These are phyloP conservation scores for Suillus hirtellus DNA, from an alignment of 768 basidiomycete species.

Conservation along the genomic window DNA sequence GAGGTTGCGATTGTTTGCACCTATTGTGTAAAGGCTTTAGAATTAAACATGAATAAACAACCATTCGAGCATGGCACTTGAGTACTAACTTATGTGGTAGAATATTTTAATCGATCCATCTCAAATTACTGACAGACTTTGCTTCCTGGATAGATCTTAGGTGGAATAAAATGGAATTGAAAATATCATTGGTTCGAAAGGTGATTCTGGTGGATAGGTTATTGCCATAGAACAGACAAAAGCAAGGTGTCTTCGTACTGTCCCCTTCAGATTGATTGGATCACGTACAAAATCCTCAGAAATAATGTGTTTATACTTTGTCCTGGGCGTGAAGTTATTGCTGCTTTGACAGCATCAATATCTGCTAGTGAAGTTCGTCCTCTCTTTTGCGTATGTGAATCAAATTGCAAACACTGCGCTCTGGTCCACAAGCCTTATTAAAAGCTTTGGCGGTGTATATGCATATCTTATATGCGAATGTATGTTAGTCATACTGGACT, in stretches of 20 bases:
- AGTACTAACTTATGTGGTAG: background rate
- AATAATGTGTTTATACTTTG: background rate
- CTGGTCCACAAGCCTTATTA: too few species aligned
- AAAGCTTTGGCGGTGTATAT: too few species aligned
- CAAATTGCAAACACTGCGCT: background rate
- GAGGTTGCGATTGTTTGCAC: background rate
- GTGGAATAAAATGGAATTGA: background rate
- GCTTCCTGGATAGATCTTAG: background rate
- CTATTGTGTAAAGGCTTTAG: constrained; percentile 6
- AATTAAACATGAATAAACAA: constrained; percentile 2
- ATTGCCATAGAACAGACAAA: background rate
- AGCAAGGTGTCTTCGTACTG: background rate
- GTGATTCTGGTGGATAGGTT: background rate
- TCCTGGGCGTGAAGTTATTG: too few species aligned
- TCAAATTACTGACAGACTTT: background rate
- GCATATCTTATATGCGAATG: too few species aligned
- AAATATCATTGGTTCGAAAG: background rate
- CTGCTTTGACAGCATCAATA: background rate
- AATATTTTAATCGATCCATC: background rate
- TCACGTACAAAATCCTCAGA: background rate
- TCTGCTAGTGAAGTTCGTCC: background rate
- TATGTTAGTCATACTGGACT: too few species aligned
- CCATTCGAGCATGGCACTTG: background rate
- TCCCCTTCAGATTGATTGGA: background rate
- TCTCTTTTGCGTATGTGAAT: background rate